phyloP scores from a whole-genome alignment of 169 alveolate genomes.

The Eimeria brunetti region DNA sequence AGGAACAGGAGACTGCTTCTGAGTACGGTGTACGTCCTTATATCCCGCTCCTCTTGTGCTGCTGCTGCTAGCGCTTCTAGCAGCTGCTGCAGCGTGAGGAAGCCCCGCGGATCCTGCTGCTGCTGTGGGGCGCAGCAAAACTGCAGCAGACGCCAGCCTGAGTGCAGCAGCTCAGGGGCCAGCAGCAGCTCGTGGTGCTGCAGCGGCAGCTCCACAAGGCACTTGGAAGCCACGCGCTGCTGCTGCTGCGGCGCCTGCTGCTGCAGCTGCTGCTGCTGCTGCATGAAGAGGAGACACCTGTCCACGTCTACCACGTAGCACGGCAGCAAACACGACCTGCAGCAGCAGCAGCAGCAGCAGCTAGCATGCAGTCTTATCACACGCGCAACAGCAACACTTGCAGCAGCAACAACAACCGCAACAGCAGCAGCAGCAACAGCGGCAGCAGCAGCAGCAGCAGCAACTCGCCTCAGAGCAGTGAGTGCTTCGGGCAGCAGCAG shows the following conservation, averaged over 20 bases:
- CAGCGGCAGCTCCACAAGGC: conserved; percentile 55
- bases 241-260: conserved; percentile 39
- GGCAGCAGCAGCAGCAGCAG: neutral
- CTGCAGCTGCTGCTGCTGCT: conserved; percentile 75
- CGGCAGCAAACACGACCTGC: conserved; percentile 64
- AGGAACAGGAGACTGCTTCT: conserved; percentile 61
- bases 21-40: conserved; percentile 35
- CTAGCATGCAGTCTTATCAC: neutral
- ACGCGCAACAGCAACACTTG: neutral
- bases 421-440: conserved; percentile 12
- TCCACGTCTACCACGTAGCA: conserved; percentile 37
- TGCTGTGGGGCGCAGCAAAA: neutral
- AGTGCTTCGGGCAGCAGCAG: conserved; percentile 65
- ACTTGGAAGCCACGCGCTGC: conserved; percentile 54
- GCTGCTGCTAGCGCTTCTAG: conserved; percentile 58
- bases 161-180: conserved; percentile 63
- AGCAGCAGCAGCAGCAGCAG: neutral
- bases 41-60: conserved; percentile 29
- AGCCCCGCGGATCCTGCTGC: conserved; percentile 45
- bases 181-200: conserved; percentile 65
- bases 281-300: conserved; percentile 46
- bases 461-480: conserved; percentile 68
- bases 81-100: conserved; percentile 65
- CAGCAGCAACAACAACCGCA: neutral
- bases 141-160: conserved; percentile 74